Evolutionary conservation across 2,329 filamentous ascomycete genomes (phyloP), one percentile per base, ranked within the genome.

Genomic region (Orbilia blumenaviensis): DNA sequence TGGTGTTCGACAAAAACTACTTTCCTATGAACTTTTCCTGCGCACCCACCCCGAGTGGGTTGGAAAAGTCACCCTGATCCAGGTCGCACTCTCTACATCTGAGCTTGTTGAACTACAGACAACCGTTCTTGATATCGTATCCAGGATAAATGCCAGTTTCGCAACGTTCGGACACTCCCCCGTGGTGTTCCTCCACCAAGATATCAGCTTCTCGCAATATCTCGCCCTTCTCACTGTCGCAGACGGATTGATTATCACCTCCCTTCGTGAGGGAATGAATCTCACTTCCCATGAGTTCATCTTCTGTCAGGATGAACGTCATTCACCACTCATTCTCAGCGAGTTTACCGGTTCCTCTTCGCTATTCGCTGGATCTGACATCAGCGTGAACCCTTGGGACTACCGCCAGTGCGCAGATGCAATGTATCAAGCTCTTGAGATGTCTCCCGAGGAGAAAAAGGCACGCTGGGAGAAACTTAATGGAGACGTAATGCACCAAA

Each of bases 231-330:
- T 97, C 52, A 93, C 92, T 2, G 90, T 96, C 62, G 95, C 94
- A 1, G 94, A 98, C 83, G 92, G 91, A 1, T 85, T 98, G 58
- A 95, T 97, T 88, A 95, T 98, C 81, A 96, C 94, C 1, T 96
- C 93, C 81, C 89, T 98, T 80, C 92, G 95, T 62, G 94, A 98
- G 82, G 94, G 94, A 78, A 98, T 98, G 95, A 98, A 97, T 82
- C 84, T 98, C 67, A 97, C 94, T 0, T 94, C 92, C 4, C 95
- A 98, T 82, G 94, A 98, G 82, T 98, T 93, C 81, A 88, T 97
- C 34, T 92, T 92, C 79, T 97, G 94, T 81, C 94, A 98, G 81
- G 94, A 98, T 81, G 93, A 93, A 84, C 94, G 92, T 83, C 89
- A 95, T 80, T 93, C 93, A 1, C 94, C 93, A 0, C 86, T 98